phyloP scores from a whole-genome alignment of 768 basidiomycete species.

The Mycena polygramma region DNA sequence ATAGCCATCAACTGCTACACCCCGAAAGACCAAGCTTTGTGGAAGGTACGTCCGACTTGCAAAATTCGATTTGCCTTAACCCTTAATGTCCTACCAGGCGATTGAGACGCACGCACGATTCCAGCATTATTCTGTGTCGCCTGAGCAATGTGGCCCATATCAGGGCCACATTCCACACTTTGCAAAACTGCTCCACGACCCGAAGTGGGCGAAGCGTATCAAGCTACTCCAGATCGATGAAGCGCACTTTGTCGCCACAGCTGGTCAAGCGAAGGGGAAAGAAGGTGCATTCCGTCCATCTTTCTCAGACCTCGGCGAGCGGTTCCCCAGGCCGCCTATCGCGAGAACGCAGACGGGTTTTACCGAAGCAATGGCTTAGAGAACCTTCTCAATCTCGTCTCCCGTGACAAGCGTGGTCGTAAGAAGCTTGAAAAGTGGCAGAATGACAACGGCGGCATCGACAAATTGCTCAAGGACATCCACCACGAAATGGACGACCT shows the following conservation, averaged over 20 bases:
- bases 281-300: neutral
- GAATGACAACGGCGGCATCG: too few relatives aligned
- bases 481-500: slow-evolving; percentile 4
- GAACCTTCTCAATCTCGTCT: slow-evolving; percentile 1
- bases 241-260: slow-evolving; percentile 37
- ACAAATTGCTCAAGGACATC: neutral
- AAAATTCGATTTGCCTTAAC: neutral
- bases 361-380: slow-evolving; percentile 6
- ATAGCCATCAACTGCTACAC: slow-evolving; percentile 44
- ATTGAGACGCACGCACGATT: neutral
- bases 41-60: slow-evolving; percentile 31
- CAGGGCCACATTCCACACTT: slow-evolving; percentile 34
- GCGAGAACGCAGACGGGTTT: slow-evolving; percentile 16
- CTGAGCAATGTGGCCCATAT: slow-evolving; percentile 33
- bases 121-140: slow-evolving; percentile 30
- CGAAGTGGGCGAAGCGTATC: slow-evolving; percentile 21
- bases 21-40: slow-evolving; percentile 31
- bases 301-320: neutral
- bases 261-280: slow-evolving; percentile 19
- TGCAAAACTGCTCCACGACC: slow-evolving; percentile 10
- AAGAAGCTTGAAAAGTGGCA: neutral
- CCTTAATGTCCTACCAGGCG: too few relatives aligned
- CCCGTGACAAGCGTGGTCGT: neutral
- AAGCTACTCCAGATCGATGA: slow-evolving; percentile 36
- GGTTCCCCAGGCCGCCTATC: neutral